phyloP scores from a whole-genome alignment of 495 filamentous ascomycete species.

The Penicillium samsonianum region DNA sequence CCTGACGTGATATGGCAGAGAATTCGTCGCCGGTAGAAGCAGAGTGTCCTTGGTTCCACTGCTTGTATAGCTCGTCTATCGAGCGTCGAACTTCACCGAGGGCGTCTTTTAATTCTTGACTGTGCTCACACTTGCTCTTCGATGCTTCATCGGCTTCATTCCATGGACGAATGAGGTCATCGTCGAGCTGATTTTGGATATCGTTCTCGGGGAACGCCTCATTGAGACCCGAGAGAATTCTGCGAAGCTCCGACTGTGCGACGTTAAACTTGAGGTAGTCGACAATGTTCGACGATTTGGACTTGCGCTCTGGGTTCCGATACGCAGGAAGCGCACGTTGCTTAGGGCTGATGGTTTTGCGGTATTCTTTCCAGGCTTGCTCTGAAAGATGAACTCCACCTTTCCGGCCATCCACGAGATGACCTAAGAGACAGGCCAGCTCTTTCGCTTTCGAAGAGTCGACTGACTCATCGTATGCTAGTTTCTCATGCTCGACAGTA shows the following conservation, averaged over 20 bases:
- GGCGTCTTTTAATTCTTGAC: constrained; percentile 24
- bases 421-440: constrained; percentile 69
- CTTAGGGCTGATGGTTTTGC: constrained; percentile 41
- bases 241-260: constrained; percentile 51
- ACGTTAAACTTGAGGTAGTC: constrained; percentile 73
- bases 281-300: constrained; percentile 56
- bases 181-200: constrained; percentile 38
- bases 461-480: constrained; percentile 67
- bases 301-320: constrained; percentile 41
- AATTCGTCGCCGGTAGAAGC: constrained; percentile 15
- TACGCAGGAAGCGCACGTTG: constrained; percentile 36
- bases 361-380: constrained; percentile 54
- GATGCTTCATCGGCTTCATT: constrained; percentile 36
- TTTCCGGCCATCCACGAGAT: constrained; percentile 81
- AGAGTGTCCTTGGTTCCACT: constrained; percentile 24
- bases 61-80: constrained; percentile 17
- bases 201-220: constrained; percentile 35
- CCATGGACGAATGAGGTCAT: constrained; percentile 50
- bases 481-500: constrained; percentile 70
- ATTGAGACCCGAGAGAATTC: constrained; percentile 51
- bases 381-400: constrained; percentile 66
- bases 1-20: constrained; percentile 26
- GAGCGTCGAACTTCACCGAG: constrained; percentile 26
- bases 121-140: constrained; percentile 23
- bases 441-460: constrained; percentile 53